phyloP scores from a whole-genome alignment of 805 yeast species.

The Yamadazyma scolyti region DNA sequence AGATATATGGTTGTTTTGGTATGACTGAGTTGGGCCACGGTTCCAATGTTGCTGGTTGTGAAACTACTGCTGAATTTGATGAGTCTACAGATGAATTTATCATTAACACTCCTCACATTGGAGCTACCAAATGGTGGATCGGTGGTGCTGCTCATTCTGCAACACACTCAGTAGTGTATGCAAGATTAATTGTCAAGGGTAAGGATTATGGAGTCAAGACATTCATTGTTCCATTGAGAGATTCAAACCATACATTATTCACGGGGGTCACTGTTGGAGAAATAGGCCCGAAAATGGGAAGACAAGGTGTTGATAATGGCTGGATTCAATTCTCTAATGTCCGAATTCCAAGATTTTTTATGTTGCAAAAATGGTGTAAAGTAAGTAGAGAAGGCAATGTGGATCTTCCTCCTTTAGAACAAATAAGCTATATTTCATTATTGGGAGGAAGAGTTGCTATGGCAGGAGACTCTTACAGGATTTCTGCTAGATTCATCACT shows the following conservation, averaged over 20 bases:
- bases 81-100: conserved; percentile 59
- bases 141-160: conserved; percentile 98
- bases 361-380: conserved; percentile 77
- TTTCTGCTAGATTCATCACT: conserved; percentile 73
- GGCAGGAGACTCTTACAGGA: conserved; percentile 82
- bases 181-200: conserved; percentile 75
- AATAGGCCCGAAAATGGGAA: conserved; percentile 93
- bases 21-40: conserved; percentile 96
- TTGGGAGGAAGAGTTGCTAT: conserved; percentile 86
- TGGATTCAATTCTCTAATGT: conserved; percentile 92
- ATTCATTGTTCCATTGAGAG: conserved; percentile 87
- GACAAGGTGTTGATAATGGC: conserved; percentile 94
- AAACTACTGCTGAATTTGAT: conserved; percentile 87
- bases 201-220: conserved; percentile 91
- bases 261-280: conserved; percentile 89
- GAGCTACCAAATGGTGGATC: conserved; percentile 98
- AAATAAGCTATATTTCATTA: conserved; percentile 82
- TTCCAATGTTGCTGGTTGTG: conserved; percentile 88
- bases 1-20: conserved; percentile 76
- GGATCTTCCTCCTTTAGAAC: conserved; percentile 78
- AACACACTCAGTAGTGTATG: conserved; percentile 81
- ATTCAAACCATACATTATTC: conserved; percentile 61
- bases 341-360: conserved; percentile 74
- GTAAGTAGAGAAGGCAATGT: conserved; percentile 70
- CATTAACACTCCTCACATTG: conserved; percentile 82